These are phyloP conservation scores for Tylopilus subfusipes DNA, from an alignment of 768 basidiomycete genomes.

Conservation along the genomic window DNA sequence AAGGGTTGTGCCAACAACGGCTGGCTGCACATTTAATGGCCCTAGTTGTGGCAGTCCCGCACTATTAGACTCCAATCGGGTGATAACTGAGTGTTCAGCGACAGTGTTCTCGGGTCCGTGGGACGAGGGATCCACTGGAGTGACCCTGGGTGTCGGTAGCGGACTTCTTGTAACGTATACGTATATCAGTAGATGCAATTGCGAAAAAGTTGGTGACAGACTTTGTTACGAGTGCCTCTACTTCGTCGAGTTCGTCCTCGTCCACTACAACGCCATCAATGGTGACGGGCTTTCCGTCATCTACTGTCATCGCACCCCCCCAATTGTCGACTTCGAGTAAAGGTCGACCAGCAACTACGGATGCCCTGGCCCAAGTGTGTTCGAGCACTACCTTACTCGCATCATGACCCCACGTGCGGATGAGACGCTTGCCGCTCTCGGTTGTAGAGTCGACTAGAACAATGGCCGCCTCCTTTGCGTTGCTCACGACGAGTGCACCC, in stretches of 20 bases:
- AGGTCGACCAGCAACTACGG: constrained; percentile 39
- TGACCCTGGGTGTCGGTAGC: constrained; percentile 59
- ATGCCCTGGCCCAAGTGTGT: constrained; percentile 50
- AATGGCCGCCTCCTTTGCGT: constrained; percentile 50
- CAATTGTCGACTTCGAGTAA: constrained; percentile 49
- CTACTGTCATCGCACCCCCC: constrained; percentile 41
- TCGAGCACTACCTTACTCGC: constrained; percentile 47
- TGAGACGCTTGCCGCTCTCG: constrained; percentile 50
- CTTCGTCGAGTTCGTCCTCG: constrained; percentile 38
- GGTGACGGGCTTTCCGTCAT: constrained; percentile 32
- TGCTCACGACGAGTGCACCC: constrained; percentile 51
- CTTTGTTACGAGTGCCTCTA: constrained; percentile 39
- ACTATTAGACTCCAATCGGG: background rate
- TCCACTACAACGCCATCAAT: constrained; percentile 34
- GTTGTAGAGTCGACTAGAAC: constrained; percentile 57
- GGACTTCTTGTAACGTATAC: constrained; percentile 45
- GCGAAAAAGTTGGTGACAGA: constrained; percentile 33
- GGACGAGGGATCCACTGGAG: constrained; percentile 40
- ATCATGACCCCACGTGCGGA: constrained; percentile 57
- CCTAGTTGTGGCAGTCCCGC: background rate
- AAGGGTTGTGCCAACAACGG: background rate
- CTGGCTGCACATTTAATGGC: background rate
- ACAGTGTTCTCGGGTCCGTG: constrained; percentile 7
- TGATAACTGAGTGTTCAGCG: background rate
- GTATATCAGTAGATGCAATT: constrained; percentile 15